Evolutionary conservation across 192 early-diverging fungal genomes (phyloP), one percentile per base, ranked within the genome.

Genomic region (Lunasporangiospora selenospora): DNA sequence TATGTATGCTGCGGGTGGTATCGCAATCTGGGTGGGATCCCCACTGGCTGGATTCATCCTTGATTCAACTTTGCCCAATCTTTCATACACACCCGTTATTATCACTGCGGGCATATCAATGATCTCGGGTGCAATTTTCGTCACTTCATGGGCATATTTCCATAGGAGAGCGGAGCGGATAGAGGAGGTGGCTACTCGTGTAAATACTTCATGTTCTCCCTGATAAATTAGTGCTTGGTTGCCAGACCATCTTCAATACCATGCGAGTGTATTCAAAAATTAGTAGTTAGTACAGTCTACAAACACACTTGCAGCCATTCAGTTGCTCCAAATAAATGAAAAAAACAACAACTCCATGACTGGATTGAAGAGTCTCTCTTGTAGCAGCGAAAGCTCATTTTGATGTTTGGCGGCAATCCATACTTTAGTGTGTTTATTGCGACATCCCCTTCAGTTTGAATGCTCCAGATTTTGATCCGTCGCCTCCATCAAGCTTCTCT

Each of bases 401-500:
- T n/a, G n/a, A n/a, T n/a, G n/a, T n/a, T n/a, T n/a, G n/a, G n/a
- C n/a, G n/a, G n/a, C n/a, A n/a, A n/a, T n/a, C n/a, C n/a, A n/a
- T n/a, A n/a, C n/a, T n/a, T n/a, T n/a, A n/a, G 24, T 32, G 29
- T 10, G 19, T 38, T 53, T 33, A 67, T 44, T 48, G 48, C 12
- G 62, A 58, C 46, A 84, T 54, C 16, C 61, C 76, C 45, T 67
- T 76, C 29, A 84, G 62, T 38, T 82, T 67, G 53, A 78, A 82
- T 16, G 78, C 62, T 31, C 49, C 36, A 50, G 85, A 56, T 61
- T 75, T 56, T 38, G 76, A 53, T 39, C 76, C 76, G 36, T 85
- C 77, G 37, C 65, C 71, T 32, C 62, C 77, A 44, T 86, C 85
- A 24, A 83, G 39, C 55, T 77, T 58, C 40, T 86, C 77, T 3